Evolutionary conservation across 202 grass and related monocot species (phyloP), one percentile per base, ranked within the genome.

Genomic region (Panicum hallii): DNA sequence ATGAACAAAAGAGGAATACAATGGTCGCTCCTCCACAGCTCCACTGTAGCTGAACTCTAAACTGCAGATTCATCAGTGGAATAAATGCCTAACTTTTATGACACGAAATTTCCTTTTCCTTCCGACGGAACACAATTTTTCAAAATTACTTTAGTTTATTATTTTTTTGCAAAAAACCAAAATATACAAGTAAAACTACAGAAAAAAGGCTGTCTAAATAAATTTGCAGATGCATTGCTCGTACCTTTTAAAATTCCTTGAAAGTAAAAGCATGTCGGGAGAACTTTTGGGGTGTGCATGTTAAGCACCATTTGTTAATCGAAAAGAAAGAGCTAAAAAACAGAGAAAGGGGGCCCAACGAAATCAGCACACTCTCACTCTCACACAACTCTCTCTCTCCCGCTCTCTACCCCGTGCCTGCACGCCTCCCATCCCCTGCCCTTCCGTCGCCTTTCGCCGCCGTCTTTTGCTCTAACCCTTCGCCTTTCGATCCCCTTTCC

Each of bases 391-490:
- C 7, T n/a, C 45, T 5, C 52, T 7, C 44, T 49, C 42, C 22
- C 20, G 23, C 58, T 5, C 53, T n/a, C 44, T 14, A 38, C 17
- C 61, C 42, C 11, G 53, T 0, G 17, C 28, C 36, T 56, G 23
- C 46, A 34, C 80, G 63, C 86, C 7, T 11, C 57, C 38, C 63
- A 28, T 14, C 52, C 44, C 54, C 41, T n/a, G n/a, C 55, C 65
- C 40, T 56, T 72, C 48, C 84, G 50, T 36, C 80, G 79, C 79
- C 84, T 87, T 87, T 84, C 72, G 83, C 72, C 79, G 83, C 83
- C 83, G 63, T 75, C 63, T 23, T 88, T 83, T 64, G 41, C 57
- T 79, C 14, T 34, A 26, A 86, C 63, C 69, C 67, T 71, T 66
- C 49, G 4, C 82, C 43, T 77, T 89, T 81, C 26, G 63, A 28